Evolutionary conservation across 768 basidiomycete genomes (phyloP).

Genomic region (Leccinum rimulosum): DNA sequence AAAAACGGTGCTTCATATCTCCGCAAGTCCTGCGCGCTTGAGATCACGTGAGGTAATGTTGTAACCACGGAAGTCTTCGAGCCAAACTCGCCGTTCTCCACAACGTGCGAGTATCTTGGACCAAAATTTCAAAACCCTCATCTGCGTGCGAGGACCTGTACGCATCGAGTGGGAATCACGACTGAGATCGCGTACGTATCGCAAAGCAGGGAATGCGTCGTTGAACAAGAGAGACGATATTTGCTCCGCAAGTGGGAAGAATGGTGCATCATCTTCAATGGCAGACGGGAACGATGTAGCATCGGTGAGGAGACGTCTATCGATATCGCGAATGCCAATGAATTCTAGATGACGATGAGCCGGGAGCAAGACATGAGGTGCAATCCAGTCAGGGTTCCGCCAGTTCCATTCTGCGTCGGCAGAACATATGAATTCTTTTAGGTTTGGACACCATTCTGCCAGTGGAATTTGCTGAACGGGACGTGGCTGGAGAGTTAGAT

Average conservation of each 20-base stretch:
- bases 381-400: slow-evolving; percentile 78
- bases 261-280: slow-evolving; percentile 44
- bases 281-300: slow-evolving; percentile 31
- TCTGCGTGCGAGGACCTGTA: slow-evolving; percentile 28
- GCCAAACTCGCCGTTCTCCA: slow-evolving; percentile 52
- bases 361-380: slow-evolving; percentile 69
- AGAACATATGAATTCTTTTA: slow-evolving; percentile 67
- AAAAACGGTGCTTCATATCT: slow-evolving; percentile 8
- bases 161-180: slow-evolving; percentile 56
- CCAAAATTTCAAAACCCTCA: slow-evolving; percentile 48
- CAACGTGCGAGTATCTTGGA: slow-evolving; percentile 48
- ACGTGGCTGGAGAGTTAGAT: slow-evolving; percentile 47
- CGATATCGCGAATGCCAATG: slow-evolving; percentile 72
- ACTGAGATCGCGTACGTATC: slow-evolving; percentile 65
- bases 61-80: slow-evolving; percentile 63
- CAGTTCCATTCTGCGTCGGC: slow-evolving; percentile 83
- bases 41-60: slow-evolving; percentile 51
- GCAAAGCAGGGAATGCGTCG: slow-evolving; percentile 61
- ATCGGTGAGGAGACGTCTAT: slow-evolving; percentile 55
- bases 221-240: slow-evolving; percentile 54
- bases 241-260: slow-evolving; percentile 66
- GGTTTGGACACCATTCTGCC: slow-evolving; percentile 67
- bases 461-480: slow-evolving; percentile 44
- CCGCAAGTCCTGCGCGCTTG: slow-evolving; percentile 33
- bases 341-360: slow-evolving; percentile 58